Evolutionary conservation across 306 rosid species (phyloP).

Genomic region (Cicer cuneatum): DNA sequence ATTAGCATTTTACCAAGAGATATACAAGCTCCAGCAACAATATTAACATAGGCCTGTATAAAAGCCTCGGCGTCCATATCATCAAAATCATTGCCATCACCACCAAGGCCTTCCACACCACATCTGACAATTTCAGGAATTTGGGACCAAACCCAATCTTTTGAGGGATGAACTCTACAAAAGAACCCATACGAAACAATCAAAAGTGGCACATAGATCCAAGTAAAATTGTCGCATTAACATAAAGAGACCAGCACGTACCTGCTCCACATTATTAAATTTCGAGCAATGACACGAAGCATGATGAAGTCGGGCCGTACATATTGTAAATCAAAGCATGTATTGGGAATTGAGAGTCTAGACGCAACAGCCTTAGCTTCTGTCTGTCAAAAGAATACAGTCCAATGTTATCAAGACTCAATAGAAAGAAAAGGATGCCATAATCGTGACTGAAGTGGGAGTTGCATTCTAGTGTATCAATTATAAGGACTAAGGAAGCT

Average conservation of each 20-base stretch:
- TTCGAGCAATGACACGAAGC: constrained; percentile 95
- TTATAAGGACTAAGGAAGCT: not conserved
- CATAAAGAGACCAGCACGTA: constrained; percentile 45
- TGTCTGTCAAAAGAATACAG: constrained; percentile 64
- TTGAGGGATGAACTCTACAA: constrained; percentile 87
- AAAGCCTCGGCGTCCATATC: constrained; percentile 89
- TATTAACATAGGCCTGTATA: constrained; percentile 91
- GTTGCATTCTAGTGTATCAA: constrained; percentile 16
- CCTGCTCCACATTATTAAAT: constrained; percentile 99
- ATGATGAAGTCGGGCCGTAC: constrained; percentile 98
- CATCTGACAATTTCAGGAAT: constrained; percentile 80
- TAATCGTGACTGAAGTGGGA: constrained; percentile 18
- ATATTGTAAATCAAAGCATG: constrained; percentile 87
- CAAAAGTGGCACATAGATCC: constrained; percentile 43
- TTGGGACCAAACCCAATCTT: constrained; percentile 89
- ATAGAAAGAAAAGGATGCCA: constrained; percentile 35
- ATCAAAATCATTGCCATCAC: constrained; percentile 69
- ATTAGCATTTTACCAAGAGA: constrained; percentile 72
- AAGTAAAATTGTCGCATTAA: constrained; percentile 40
- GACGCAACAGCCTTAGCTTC: constrained; percentile 87
- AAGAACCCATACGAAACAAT: constrained; percentile 42
- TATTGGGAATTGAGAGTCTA: constrained; percentile 81
- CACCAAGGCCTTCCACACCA: constrained; percentile 68
- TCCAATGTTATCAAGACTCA: constrained; percentile 43
- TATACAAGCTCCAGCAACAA: constrained; percentile 92